phyloP scores from a whole-genome alignment of 2,329 filamentous ascomycete species.

The Leptographium lundbergii region DNA sequence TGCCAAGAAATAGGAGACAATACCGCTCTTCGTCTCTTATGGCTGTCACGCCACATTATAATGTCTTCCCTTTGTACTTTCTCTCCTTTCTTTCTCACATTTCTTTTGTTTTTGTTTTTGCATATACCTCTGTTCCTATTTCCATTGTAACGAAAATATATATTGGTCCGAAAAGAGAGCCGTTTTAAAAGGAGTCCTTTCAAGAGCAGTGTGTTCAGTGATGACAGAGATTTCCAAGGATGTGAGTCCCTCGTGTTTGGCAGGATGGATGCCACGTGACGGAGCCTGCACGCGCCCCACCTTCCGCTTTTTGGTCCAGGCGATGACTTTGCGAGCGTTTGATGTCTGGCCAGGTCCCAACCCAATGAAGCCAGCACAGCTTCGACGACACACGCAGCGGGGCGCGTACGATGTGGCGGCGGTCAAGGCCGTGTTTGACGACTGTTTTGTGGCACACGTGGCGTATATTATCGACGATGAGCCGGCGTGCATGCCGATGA shows the following conservation, averaged over 20 bases:
- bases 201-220: no score
- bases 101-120: neutral
- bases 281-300: no score
- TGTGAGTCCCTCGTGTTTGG: no score
- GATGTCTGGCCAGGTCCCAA: no score
- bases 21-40: neutral
- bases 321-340: no score
- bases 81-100: neutral
- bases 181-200: neutral
- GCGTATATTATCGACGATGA: conserved; percentile 9
- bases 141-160: neutral
- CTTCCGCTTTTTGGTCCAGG: no score
- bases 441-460: conserved; percentile 10
- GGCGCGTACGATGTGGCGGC: conserved; percentile 8
- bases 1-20: neutral
- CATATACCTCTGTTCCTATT: neutral
- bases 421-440: conserved; percentile 9
- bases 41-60: neutral
- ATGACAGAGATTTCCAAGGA: no score
- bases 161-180: neutral
- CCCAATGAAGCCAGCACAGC: conserved; percentile 7
- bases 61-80: neutral
- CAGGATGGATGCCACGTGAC: no score
- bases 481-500: conserved; percentile 11
- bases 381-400: conserved; percentile 9